These are phyloP conservation scores for Dillenia turbinata DNA, from an alignment of 164 flowering plant genomes.

Conservation along the genomic window DNA sequence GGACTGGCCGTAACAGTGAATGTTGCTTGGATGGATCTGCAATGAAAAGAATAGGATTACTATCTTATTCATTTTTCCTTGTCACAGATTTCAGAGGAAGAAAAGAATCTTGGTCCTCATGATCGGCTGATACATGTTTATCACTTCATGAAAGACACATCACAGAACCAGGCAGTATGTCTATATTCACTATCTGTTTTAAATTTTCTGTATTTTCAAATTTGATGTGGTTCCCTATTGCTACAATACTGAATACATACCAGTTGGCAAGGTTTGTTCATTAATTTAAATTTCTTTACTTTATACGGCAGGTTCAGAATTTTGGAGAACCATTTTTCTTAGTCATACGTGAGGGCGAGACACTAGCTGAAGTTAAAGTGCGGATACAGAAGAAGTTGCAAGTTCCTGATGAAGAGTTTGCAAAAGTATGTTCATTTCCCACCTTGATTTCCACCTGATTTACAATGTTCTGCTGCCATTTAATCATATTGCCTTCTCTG, in stretches of 20 bases:
- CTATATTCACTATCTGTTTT: neutral
- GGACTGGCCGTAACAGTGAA: no score
- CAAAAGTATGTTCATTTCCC: constrained; percentile 49
- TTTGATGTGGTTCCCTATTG: no score
- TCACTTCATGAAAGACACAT: constrained; percentile 81
- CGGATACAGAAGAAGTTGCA: constrained; percentile 91
- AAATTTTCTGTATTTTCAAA: no score
- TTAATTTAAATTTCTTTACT: constrained; percentile 1
- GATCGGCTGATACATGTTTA: constrained; percentile 95
- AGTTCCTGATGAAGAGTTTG: constrained; percentile 87
- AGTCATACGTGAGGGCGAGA: constrained; percentile 90
- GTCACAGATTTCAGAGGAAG: constrained; percentile 91
- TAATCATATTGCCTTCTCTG: no score
- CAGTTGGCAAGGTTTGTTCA: neutral
- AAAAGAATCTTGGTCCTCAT: constrained; percentile 85
- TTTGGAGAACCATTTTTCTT: constrained; percentile 98
- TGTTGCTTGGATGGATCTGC: no score
- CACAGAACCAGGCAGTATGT: constrained; percentile 80
- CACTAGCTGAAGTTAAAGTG: constrained; percentile 75
- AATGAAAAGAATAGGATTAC: neutral
- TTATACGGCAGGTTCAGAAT: constrained; percentile 81
- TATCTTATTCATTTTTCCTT: constrained; percentile 4
- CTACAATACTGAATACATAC: no score
- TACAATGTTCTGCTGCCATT: no score
- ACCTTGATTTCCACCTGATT: no score